A percentile compares a stretch with the other conserved stretches of the same genome.
These are phyloP conservation scores for Penicillium crustosum DNA, from an alignment of 2,329 filamentous ascomycete genomes.

Conservation along the genomic window DNA sequence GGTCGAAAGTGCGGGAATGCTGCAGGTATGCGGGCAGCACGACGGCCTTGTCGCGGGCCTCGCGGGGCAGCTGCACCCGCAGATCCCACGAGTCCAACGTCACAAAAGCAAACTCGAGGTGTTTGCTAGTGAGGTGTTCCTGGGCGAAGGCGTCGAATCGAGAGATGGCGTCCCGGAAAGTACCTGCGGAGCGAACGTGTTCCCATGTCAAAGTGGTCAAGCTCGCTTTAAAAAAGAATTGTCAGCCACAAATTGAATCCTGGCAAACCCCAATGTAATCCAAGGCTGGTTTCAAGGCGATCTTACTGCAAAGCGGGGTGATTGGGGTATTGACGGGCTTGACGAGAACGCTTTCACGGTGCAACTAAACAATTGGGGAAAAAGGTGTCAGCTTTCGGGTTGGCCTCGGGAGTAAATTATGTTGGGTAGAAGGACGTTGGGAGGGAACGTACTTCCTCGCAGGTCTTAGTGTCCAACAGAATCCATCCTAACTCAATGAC, in stretches of 20 bases:
- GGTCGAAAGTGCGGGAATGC: conserved; percentile 94
- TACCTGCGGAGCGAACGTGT: conserved; percentile 94
- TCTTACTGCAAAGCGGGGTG: conserved; percentile 97
- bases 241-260: conserved; percentile 28
- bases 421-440: conserved; percentile 15
- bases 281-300: conserved; percentile 35
- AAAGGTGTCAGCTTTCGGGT: conserved; percentile 28
- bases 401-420: conserved; percentile 4
- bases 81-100: conserved; percentile 98
- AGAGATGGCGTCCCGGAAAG: conserved; percentile 94
- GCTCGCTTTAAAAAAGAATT: conserved; percentile 64
- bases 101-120: conserved; percentile 96
- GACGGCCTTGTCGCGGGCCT: conserved; percentile 96
- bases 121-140: conserved; percentile 86
- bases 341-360: conserved; percentile 93
- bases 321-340: conserved; percentile 99
- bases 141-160: conserved; percentile 91
- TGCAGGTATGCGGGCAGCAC: conserved; percentile 95
- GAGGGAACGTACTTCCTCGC: conserved; percentile 74
- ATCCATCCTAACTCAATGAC: conserved; percentile 99
- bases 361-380: conserved; percentile 60
- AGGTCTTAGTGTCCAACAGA: conserved; percentile 82
- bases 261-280: conserved; percentile 9
- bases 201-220: conserved; percentile 98
- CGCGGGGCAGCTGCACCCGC: conserved; percentile 92